Base-by-base conservation (phyloP, 1,139 yeast species). In the Wickerhamomyces sp. region DNA sequence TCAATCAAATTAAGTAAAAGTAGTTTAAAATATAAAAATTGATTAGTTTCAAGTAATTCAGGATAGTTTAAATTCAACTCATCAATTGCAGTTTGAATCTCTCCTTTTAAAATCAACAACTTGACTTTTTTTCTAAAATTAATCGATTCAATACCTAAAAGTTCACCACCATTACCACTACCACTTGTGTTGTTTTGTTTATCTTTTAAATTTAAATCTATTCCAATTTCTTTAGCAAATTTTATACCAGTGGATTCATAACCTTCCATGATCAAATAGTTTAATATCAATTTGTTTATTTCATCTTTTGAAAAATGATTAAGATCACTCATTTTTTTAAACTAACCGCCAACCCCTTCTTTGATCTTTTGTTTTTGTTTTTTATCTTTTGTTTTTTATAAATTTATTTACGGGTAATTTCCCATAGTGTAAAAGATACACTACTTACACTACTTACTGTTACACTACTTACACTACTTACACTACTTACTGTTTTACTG, bases 1-100 rank as follows among this genome's bases (percentile, higher is more conserved):
- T 80, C 87, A 25, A 79, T 73, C 36, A 80, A 58, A 44, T 75
- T 76, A 39, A 81, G 58, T 35, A 84, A 62, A 35, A 79, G 56
- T 26, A 82, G 58, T 53, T 76, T 75, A 58, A 80, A 81, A 50
- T 80, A 80, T n/a, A 81, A 58, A 25, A 71, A 58, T 40, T 72
- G 72, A 46, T 75, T 74, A 23, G 68, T 58, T 42, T 76, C 83
- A 19, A 78, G 57, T 15, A 78, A 58, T 2, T 69, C 64, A 1
- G 85, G 84, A 52, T 70, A 77, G 34, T 66, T 55, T 31, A 63
- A 58, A 45, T 71, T 68, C 16, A 77, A 63, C 37, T 62, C 58
- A 20, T 57, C 54, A 4, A 76, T 71, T 1, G 78, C 76, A 14
- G 58, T 56, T 6, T 71, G 64, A 3, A 76, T 66, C 16, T 65